Evolutionary conservation across 768 basidiomycete species (phyloP).

Genomic region (Mycena capillaripes): DNA sequence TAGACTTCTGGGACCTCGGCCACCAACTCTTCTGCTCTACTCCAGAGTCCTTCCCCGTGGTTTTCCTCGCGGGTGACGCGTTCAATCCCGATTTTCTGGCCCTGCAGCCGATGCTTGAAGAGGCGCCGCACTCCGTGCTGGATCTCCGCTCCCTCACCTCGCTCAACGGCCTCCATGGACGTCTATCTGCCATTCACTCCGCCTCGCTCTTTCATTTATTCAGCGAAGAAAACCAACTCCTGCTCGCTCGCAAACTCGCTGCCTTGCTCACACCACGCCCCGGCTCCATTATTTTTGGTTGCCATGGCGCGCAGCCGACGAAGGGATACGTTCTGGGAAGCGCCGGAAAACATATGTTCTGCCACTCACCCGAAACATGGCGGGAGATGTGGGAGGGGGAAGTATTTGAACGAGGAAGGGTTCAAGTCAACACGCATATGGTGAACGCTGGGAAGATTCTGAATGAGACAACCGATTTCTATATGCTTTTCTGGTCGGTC

Average conservation of each 20-base stretch:
- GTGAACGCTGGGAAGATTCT: constrained; percentile 31
- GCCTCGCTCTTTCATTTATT: constrained; percentile 70
- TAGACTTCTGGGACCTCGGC: constrained; percentile 74
- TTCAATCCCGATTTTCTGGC: constrained; percentile 62
- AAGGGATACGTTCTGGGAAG: constrained; percentile 42
- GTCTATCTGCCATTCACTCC: constrained; percentile 63
- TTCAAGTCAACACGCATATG: constrained; percentile 47
- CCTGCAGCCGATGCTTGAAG: constrained; percentile 43
- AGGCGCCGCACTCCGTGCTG: constrained; percentile 41
- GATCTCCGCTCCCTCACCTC: constrained; percentile 51
- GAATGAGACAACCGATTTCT: constrained; percentile 30
- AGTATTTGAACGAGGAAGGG: constrained; percentile 48
- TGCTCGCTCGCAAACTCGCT: constrained; percentile 58
- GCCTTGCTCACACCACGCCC: constrained; percentile 57
- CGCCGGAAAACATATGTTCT: constrained; percentile 42
- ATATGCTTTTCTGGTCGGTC: constrained; percentile 35
- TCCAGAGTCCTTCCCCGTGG: constrained; percentile 64
- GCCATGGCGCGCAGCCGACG: constrained; percentile 50
- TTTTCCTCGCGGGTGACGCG: constrained; percentile 69
- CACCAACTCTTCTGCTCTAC: constrained; percentile 71
- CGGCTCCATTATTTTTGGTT: constrained; percentile 64
- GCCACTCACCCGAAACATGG: constrained; percentile 56
- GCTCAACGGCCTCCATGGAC: constrained; percentile 61
- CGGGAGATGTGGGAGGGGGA: constrained; percentile 51
- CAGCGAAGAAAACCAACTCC: constrained; percentile 51